These are phyloP conservation scores for Lactuca sativa DNA, from an alignment of 129 eudicot species.

Conservation along the genomic window DNA sequence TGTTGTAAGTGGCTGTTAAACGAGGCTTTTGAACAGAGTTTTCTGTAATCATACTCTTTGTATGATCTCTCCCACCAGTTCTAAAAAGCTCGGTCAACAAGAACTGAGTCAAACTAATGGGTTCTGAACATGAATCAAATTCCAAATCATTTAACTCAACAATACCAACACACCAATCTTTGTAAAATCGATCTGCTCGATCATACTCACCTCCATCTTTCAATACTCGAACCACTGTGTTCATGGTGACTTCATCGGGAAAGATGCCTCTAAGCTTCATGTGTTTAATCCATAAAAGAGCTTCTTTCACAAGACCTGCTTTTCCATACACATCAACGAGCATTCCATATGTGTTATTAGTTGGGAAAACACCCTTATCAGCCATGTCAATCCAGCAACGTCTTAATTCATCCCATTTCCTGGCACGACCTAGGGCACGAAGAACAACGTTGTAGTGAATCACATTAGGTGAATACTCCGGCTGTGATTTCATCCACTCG, in stretches of 20 bases:
- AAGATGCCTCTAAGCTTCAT: slow-evolving; percentile 73
- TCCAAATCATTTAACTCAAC: slow-evolving; percentile 60
- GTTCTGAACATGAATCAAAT: slow-evolving; percentile 43
- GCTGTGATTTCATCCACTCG: slow-evolving; percentile 79
- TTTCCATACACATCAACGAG: slow-evolving; percentile 91
- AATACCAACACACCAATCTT: slow-evolving; percentile 81
- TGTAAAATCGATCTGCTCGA: slow-evolving; percentile 70
- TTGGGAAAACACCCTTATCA: slow-evolving; percentile 57
- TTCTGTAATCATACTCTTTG: slow-evolving; percentile 22
- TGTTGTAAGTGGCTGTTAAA: slow-evolving; percentile 66
- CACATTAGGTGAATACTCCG: slow-evolving; percentile 73
- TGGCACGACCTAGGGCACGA: slow-evolving; percentile 65
- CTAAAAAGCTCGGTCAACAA: slow-evolving; percentile 79
- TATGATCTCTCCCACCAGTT: slow-evolving; percentile 59
- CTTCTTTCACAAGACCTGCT: slow-evolving; percentile 79
- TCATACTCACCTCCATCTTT: slow-evolving; percentile 83
- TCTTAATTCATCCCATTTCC: slow-evolving; percentile 86
- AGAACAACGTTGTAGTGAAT: slow-evolving; percentile 85
- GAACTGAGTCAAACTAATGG: slow-evolving; percentile 65
- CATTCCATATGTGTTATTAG: slow-evolving; percentile 70
- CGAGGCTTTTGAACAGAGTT: slow-evolving; percentile 45
- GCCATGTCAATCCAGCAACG: slow-evolving; percentile 94
- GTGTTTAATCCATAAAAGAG: slow-evolving; percentile 86
- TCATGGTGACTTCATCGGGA: slow-evolving; percentile 92
- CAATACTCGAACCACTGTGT: slow-evolving; percentile 68